Evolutionary conservation across 768 basidiomycete genomes (phyloP), one percentile per base, ranked within the genome.

Genomic region (Tylopilus subfusipes): DNA sequence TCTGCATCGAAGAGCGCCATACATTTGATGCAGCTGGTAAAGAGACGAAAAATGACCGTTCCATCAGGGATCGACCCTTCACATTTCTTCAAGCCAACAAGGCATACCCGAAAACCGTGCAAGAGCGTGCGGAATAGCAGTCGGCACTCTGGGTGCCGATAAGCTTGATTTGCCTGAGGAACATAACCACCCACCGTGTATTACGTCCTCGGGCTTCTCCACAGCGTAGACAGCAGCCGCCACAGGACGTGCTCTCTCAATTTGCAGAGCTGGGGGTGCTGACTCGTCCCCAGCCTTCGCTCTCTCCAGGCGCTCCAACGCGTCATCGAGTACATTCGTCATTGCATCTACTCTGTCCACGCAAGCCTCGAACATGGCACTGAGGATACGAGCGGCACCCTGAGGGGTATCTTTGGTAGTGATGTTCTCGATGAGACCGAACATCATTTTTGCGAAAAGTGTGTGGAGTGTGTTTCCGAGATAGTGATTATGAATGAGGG

Each of bases 371-470:
- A 97, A 81, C 70, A 98, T 84, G 34, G 83, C 79, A 24, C 75
- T 73, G 8, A 98, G 75, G n/a, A 93, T 75, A 50, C 78, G 78
- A 4, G 82, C 79, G 11, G 91, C 86, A 44, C 83, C 85, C 51
- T 81, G 78, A 22, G 81, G 75, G 1, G 85, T 83, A 45, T 87
- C 88, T 69, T 96, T 94, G 29, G 79, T 72, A 22, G 88, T 73
- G 40, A 98, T 85, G 43, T 84, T 81, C 52, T 98, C 97, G 40
- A 90, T 81, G 45, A 97, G 79, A 57, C 89, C 90, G 64, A 93
- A 89, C 68, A 98, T 85, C 74, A 97, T 85, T 71, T 98, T 98
- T 49, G 89, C 88, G 59, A 90, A 92, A 67, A 98, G 79, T 13
- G 90, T 91, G 65, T 98, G 94, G 31, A 95, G 82, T 52, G 82